Conservation (phyloP, 805 yeast species). For the Pichia deserticola region DNA sequence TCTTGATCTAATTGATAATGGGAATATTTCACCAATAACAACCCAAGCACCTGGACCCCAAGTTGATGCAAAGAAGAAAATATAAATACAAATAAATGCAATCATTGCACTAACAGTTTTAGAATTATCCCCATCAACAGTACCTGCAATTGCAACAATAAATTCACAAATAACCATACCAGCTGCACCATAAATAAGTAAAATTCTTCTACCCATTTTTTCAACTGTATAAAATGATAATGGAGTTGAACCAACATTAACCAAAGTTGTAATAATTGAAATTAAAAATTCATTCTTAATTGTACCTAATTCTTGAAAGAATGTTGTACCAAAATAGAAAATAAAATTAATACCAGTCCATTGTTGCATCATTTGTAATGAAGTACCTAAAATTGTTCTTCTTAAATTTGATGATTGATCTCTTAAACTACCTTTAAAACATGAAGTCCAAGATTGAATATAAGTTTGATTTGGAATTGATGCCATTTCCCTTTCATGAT, state of each 20-base stretch:
- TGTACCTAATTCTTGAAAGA: constrained; percentile 48
- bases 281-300: constrained; percentile 41
- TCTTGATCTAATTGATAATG: constrained; percentile 67
- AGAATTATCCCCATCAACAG: constrained; percentile 21
- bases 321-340: constrained; percentile 67
- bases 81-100: constrained; percentile 48
- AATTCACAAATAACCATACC: constrained; percentile 49
- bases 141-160: constrained; percentile 43
- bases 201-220: constrained; percentile 48
- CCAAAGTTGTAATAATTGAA: constrained; percentile 46
- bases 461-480: constrained; percentile 29
- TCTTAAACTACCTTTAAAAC: constrained; percentile 36
- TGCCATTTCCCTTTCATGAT: constrained; percentile 38
- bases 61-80: constrained; percentile 70
- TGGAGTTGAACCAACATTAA: constrained; percentile 45
- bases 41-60: constrained; percentile 86
- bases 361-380: constrained; percentile 54
- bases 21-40: constrained; percentile 52
- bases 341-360: constrained; percentile 72
- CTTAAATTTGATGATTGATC: constrained; percentile 33
- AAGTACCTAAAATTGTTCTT: constrained; percentile 37
- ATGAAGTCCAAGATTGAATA: constrained; percentile 35
- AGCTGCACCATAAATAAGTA: constrained; percentile 41
- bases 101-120: constrained; percentile 29
- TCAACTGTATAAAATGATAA: constrained; percentile 52